Evolutionary conservation across 495 filamentous ascomycete species (phyloP), one percentile per base, ranked within the genome.

Genomic region (Penicillium macrosclerotiorum): DNA sequence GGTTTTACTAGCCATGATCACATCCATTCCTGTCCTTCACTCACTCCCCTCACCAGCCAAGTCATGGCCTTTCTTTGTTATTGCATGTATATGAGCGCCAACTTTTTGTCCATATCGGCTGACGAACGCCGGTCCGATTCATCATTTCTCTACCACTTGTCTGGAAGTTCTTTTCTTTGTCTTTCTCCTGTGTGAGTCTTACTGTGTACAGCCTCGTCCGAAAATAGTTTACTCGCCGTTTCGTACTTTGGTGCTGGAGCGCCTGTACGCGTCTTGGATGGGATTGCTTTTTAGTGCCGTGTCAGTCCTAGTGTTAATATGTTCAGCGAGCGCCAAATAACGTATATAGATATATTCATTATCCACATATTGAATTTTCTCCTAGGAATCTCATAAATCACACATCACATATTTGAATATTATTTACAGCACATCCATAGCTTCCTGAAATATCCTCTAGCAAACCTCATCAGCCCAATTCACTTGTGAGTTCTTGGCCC

Each of bases 41-140:
- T 34, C 18, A 23, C 14, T 4, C 22, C 22, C 29, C 37, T 12
- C 19, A 16, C 12, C 14, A 16, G 42, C 14, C 31, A 0, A 25
- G 22, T 23, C 31, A 36, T 12, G 14, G 16, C 18, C 35, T 33
- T 42, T 16, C 25, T 22, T 50, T 56, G 22, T 57, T 25, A 22
- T 59, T 57, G 16, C 45, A 42, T 68, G 62, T 64, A 68, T 46
- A 68, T 64, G 54, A 62, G 50, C 52, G 43, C 57, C 62, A 63
- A 64, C 53, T 62, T 44, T 24, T 56, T 60, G 52, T 60, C 52
- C 48, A 56, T 62, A 54, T 43, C 25, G 35, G 37, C 20, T 23
- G 27, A 29, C 45, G 11, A 33, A n/a, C 20, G 30, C 35, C 33
- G 39, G 22, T 8, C 33, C 46, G 5, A 23, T 23, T 27, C 46